These are phyloP conservation scores for Collybiopsis luxurians DNA, from an alignment of 768 basidiomycete genomes.

Conservation along the genomic window DNA sequence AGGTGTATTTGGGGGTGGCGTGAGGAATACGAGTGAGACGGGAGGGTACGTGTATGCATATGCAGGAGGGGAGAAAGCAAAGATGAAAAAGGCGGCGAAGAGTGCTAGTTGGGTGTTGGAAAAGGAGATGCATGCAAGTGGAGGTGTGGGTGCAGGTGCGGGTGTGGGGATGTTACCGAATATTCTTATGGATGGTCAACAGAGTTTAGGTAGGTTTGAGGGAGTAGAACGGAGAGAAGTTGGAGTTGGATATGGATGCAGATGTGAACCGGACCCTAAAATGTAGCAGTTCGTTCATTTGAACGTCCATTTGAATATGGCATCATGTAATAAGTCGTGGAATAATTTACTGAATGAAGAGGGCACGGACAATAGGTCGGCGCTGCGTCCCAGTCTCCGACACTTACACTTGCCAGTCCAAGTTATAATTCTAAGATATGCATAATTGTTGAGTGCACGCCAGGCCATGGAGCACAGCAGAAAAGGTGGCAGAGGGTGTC, in stretches of 20 bases:
- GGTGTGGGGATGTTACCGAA: background rate
- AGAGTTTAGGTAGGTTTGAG: too few relatives aligned
- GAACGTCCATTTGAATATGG: too few relatives aligned
- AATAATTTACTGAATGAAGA: constrained; percentile 3
- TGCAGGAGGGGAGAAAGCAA: constrained; percentile 1
- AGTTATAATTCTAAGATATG: too few relatives aligned
- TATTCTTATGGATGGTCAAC: constrained; percentile 1
- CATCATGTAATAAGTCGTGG: background rate
- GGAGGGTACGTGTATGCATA: background rate
- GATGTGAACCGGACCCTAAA: background rate
- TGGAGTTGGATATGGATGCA: too few relatives aligned
- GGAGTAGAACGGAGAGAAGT: background rate
- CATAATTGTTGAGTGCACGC: too few relatives aligned
- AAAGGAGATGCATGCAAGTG: too few relatives aligned
- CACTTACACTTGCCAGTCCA: too few relatives aligned
- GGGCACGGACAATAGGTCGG: background rate
- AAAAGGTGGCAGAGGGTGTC: too few relatives aligned
- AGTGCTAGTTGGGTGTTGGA: background rate
- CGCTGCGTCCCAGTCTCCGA: too few relatives aligned
- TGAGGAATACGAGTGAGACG: too few relatives aligned
- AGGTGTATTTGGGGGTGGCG: too few relatives aligned
- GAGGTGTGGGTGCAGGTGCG: background rate
- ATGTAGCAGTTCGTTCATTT: background rate
- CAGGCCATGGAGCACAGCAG: too few relatives aligned
- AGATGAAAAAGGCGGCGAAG: background rate